Evolutionary conservation across 2,329 filamentous ascomycete genomes (phyloP).

Genomic region (Cercospora berteroae): DNA sequence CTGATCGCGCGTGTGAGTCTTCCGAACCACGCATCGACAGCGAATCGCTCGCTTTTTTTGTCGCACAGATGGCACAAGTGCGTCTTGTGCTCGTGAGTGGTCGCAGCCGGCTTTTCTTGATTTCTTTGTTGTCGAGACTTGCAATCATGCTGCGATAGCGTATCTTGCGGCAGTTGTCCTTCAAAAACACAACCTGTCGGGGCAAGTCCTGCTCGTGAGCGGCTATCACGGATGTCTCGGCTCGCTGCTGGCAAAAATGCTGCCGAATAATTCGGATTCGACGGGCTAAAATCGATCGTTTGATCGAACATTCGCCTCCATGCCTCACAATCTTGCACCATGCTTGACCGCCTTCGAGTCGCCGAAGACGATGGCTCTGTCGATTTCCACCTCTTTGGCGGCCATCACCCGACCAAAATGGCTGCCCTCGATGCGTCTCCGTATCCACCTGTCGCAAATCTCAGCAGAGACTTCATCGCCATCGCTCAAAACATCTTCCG

Average conservation of each 20-base stretch:
- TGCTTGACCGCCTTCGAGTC: background rate
- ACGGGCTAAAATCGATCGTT: background rate
- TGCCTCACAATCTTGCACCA: background rate
- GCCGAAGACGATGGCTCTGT: conserved; percentile 3
- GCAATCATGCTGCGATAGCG: background rate
- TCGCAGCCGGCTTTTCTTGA: background rate
- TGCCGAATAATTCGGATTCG: background rate
- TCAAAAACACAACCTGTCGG: background rate
- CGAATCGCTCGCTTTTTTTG: background rate
- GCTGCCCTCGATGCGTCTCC: background rate
- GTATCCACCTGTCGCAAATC: conserved; percentile 7
- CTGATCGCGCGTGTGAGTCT: background rate
- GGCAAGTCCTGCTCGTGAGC: background rate
- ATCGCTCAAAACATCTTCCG: conserved; percentile 13
- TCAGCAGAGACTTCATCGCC: background rate
- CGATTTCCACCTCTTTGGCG: background rate
- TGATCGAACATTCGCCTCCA: background rate
- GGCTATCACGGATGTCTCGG: background rate
- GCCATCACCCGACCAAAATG: background rate
- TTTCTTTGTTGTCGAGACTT: background rate
- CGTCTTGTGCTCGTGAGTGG: background rate
- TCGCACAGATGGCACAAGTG: background rate
- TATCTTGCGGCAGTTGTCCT: background rate
- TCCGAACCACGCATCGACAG: background rate
- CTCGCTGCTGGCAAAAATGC: background rate